Evolutionary conservation across 1,139 yeast genomes (phyloP), one percentile per base, ranked within the genome.

Genomic region (Taiozyma sp.): DNA sequence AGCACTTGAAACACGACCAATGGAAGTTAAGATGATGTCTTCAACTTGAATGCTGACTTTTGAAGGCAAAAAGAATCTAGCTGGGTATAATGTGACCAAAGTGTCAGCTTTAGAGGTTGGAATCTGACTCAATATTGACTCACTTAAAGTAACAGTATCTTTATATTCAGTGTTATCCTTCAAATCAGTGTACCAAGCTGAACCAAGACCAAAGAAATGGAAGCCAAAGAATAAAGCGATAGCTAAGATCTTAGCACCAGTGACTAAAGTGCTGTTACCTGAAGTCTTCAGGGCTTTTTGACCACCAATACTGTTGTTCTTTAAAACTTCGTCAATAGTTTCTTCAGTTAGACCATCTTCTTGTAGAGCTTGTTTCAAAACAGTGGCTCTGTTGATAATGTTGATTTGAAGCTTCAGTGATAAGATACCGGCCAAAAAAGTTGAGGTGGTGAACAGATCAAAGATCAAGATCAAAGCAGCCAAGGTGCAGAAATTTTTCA

Each of bases 371-470:
- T 81, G 83, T 64, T 87, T 84, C 65, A 91, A 79, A 52, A 83
- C 80, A 53, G 90, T 85, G 47, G 93, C 87, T 59, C 91, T 83
- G 69, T 93, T 89, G 53, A 95, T 96, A 57, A 90, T 77, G 64
- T 83, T 83, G 65, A 93, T 89, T 69, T 95, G 98, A 43, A 95
- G 82, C 69, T 93, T 93, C 68, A 93, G 77, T 1, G 96, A 85
- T 60, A 93, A 78, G 48, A 90, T 81, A 3, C 97, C 93, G 14
- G 96, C 77, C 68, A 78, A 93, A 68, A 91, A 91, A 2, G 98
- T 88, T 62, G 83, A 80, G 42, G 90, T 83, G 67, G 89, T 75
- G 43, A 89, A 56, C 54, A 88, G 73, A 67, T 93, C 99, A 61
- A 78, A 85, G 10, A 81, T 71, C 62, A 93, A 72, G 53, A 90